Percentiles rank a stretch among this genome's conserved stretches.
phyloP scores from a whole-genome alignment of 257 asterid genomes.

The Nicotiana tomentosiformis region DNA sequence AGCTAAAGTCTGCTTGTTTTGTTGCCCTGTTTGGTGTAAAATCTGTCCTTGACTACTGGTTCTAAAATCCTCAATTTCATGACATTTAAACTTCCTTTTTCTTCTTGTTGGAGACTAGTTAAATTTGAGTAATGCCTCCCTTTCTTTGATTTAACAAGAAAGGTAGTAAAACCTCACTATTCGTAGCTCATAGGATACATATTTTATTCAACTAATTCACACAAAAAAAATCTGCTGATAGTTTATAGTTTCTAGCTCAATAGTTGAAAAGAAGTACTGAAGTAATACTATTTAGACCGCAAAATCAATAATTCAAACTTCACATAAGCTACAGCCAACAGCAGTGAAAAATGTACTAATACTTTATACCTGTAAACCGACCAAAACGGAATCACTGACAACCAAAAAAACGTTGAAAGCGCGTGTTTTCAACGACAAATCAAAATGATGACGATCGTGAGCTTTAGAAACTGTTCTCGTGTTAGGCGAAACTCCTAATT shows the following conservation, averaged over 20 bases:
- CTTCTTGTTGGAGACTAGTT: too few species aligned
- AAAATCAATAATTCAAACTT: too few species aligned
- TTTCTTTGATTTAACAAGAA: background rate
- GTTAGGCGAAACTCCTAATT: constrained; percentile 23
- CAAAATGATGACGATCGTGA: constrained; percentile 29
- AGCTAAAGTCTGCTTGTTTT: too few species aligned
- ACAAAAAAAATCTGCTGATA: background rate
- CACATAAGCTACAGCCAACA: too few species aligned
- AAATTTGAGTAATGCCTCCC: too few species aligned
- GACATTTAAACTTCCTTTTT: too few species aligned
- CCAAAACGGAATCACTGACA: constrained; percentile 35
- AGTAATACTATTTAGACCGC: too few species aligned
- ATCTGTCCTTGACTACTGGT: too few species aligned
- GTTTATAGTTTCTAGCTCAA: background rate
- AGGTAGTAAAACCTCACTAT: background rate
- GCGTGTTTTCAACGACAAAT: constrained; percentile 29
- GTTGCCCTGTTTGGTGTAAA: too few species aligned
- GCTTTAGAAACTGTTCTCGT: constrained; percentile 26
- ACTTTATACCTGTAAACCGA: constrained; percentile 30
- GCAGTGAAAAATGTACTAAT: too few species aligned
- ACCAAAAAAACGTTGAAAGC: constrained; percentile 31
- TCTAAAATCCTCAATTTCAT: too few species aligned
- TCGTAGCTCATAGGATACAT: background rate
- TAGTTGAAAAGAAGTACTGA: background rate
- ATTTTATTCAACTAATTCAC: background rate